Base-by-base conservation (phyloP, 106 monocot species). In the Platanthera zijinensis region DNA sequence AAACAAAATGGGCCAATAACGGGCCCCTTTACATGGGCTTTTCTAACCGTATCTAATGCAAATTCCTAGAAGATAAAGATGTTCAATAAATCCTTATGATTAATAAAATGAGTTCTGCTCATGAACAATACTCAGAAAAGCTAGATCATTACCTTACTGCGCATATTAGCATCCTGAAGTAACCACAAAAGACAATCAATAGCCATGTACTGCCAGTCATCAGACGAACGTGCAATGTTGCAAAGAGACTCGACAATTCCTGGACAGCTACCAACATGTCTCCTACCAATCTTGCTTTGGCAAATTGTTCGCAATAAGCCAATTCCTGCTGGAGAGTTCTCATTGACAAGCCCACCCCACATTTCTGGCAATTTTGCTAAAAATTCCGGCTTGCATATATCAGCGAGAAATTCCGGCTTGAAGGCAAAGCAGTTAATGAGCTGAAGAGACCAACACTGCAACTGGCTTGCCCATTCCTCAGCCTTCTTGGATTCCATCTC, bases 341-440 rank as follows among this genome's bases (percentile, higher is more conserved):
- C 99, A 80, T 99, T 94, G 0, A 99, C 94, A 77, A 99, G 88
- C 70, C 99, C 99, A 77, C 99, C 99, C 94, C 94, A 99, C 94
- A 99, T 94, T 48, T 84, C 90, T 18, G 94, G 99, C 66, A 99
- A 75, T 76, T 94, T 88, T 45, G 77, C 64, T 52, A 99, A 82
- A 84, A 94, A 94, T 7, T 90, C 90, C 1, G 88, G 75, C 74
- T 88, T 99, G 83, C 99, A 99, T 75, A 99, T 99, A 79, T 90
- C 87, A 69, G 88, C 75, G 6, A 99, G 83, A 86, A 94, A 99
- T 78, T 99, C 99, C 21, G 89, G 80, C 75, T 99, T 99, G 75
- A 99, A 99, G n/a, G 99, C 99, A 87, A 94, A 99, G 81, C 99
- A 99, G 76, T 99, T 99, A 74, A 99, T 99, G 48, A 99, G 81